phyloP scores from a whole-genome alignment of 2,329 filamentous ascomycete species.

The Pseudogymnoascus sp. region DNA sequence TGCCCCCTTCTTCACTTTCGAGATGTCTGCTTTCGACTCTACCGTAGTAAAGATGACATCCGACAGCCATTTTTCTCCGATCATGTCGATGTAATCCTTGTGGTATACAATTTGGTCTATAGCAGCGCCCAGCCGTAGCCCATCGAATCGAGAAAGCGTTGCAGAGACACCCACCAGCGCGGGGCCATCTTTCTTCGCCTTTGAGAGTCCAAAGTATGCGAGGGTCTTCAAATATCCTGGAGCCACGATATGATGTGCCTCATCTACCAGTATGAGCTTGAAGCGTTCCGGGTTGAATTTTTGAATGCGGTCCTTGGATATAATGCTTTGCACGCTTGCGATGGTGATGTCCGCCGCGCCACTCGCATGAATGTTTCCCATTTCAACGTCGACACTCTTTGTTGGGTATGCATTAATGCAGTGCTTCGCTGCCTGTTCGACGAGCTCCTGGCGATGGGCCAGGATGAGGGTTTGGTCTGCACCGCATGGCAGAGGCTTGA shows the following conservation, averaged over 20 bases:
- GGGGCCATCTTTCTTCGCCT: conserved; percentile 44
- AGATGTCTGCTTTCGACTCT: conserved; percentile 71
- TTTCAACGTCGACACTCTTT: conserved; percentile 81
- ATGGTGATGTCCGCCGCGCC: conserved; percentile 87
- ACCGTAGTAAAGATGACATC: conserved; percentile 94
- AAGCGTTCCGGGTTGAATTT: conserved; percentile 76
- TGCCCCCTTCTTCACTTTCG: conserved; percentile 52
- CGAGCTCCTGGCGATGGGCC: conserved; percentile 84
- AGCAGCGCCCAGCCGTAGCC: conserved; percentile 69
- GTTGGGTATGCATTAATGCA: conserved; percentile 73
- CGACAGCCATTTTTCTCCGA: conserved; percentile 84
- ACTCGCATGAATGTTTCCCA: conserved; percentile 69
- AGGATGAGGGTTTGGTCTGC: conserved; percentile 80
- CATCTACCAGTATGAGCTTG: conserved; percentile 89
- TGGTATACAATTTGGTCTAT: conserved; percentile 97
- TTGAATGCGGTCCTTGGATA: conserved; percentile 63
- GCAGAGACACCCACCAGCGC: conserved; percentile 86
- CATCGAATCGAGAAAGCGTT: conserved; percentile 70
- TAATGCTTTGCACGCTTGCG: conserved; percentile 80
- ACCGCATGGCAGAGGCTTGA: conserved; percentile 46
- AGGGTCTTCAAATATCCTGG: conserved; percentile 68
- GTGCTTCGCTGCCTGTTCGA: conserved; percentile 86
- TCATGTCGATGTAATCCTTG: conserved; percentile 73
- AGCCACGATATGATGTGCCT: conserved; percentile 94
- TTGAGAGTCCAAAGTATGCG: conserved; percentile 66